Evolutionary conservation across 768 basidiomycete species (phyloP), one percentile per base, ranked within the genome.

Genomic region (Macrolepiota fuliginosa): DNA sequence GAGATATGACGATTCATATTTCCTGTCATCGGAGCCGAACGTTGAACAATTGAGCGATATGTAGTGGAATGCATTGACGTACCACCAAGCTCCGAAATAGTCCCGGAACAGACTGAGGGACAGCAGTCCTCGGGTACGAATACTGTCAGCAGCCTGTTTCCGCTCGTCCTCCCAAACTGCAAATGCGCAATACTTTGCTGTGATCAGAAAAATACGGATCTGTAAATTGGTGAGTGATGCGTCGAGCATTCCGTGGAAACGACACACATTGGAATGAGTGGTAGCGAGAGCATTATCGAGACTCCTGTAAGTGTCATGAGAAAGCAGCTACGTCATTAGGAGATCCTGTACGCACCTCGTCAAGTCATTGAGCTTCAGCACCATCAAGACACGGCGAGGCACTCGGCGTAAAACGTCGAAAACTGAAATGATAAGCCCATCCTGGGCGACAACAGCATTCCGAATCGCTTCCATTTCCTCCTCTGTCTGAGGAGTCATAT

Each of bases 161-260:
- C 74, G 76, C 58, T 94, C 88, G 66, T 90, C 88, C 55, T 81
- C 78, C 91, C 91, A 93, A 3, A 92, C 86, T 7, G 92, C 90
- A 11, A 78, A 79, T 54, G 86, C 80, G 70, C 96, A 97, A 74
- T 92, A 96, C 68, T 91, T 89, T 6, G 94, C 95, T 15, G 91
- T 90, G 61, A 98, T 90, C 35, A 98, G 71, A 73, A 98, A 98
- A 70, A 98, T 87, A 19, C 96, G 90, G 61, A 88, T 80, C 82
- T 92, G 71, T 12, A 15, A 71, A 69, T 71, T 66, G 35, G 40
- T 19, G 17, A 35, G 42, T 63, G 47, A 6, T 49, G 45, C 19
- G 54, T 19, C 24, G n/a, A 45, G 52, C 11, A 19, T 19, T 17
- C 22, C 15, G 40, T 7, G 42, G 15, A n/a, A 24, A 36, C 39